A percentile compares a stretch with the other conserved stretches of the same genome.
These are phyloP conservation scores for Silene uniflora DNA, from an alignment of 148 eudicot species.

Conservation along the genomic window DNA sequence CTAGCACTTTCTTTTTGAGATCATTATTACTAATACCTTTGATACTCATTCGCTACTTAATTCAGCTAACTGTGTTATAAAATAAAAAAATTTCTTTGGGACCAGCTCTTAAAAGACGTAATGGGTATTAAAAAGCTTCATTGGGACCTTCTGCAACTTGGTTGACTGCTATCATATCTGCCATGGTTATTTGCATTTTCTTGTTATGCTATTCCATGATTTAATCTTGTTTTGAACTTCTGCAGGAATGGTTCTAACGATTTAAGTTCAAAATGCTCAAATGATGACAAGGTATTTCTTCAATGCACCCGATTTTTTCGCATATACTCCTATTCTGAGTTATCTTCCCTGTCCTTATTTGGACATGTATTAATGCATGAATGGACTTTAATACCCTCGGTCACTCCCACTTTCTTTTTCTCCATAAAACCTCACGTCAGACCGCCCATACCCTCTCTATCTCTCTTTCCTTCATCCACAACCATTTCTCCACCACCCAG, in stretches of 20 bases:
- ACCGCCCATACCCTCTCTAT: too few relatives aligned
- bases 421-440: too few relatives aligned
- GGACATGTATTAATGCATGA: too few relatives aligned
- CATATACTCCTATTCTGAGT: too few relatives aligned
- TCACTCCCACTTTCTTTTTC: too few relatives aligned
- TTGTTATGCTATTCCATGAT: neutral
- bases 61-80: neutral
- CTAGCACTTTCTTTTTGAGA: neutral
- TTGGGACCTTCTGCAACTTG: neutral
- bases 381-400: too few relatives aligned
- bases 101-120: neutral
- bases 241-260: constrained; percentile 28
- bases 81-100: neutral
- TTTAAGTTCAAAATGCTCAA: constrained; percentile 13
- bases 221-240: neutral
- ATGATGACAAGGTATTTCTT: constrained; percentile 28
- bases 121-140: neutral
- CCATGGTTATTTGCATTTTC: neutral
- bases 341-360: too few relatives aligned
- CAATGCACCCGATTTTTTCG: neutral
- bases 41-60: neutral
- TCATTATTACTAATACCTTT: neutral
- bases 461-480: too few relatives aligned
- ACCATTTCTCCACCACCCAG: too few relatives aligned
- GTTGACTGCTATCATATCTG: neutral